Evolutionary conservation across 768 basidiomycete species (phyloP).

Genomic region (Pleurotus djamor): DNA sequence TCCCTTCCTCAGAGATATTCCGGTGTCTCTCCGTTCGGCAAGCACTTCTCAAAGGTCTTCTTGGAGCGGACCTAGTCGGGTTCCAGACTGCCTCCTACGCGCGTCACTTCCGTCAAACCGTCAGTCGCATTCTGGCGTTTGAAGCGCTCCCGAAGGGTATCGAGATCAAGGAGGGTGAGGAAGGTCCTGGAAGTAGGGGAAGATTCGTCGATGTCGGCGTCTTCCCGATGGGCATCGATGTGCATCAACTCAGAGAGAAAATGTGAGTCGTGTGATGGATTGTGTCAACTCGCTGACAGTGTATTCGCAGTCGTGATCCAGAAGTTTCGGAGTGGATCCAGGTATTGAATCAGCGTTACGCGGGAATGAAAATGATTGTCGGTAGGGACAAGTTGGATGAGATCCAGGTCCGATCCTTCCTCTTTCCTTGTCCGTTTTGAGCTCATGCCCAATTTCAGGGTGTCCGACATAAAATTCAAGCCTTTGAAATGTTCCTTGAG

Average conservation of each 20-base stretch:
- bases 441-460: conserved; percentile 34
- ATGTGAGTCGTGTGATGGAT: conserved; percentile 38
- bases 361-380: conserved; percentile 84
- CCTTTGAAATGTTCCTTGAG: conserved; percentile 81
- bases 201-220: conserved; percentile 84
- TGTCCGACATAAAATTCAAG: conserved; percentile 78
- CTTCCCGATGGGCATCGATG: conserved; percentile 92
- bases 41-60: conserved; percentile 79
- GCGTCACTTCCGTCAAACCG: conserved; percentile 84
- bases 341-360: conserved; percentile 76
- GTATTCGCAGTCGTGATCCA: conserved; percentile 50
- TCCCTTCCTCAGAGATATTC: conserved; percentile 95
- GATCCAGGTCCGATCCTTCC: conserved; percentile 47
- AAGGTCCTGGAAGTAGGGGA: conserved; percentile 26
- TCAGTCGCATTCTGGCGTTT: conserved; percentile 72
- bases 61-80: conserved; percentile 91
- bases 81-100: conserved; percentile 89
- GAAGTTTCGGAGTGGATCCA: conserved; percentile 85
- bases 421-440: neutral
- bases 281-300: neutral
- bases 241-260: conserved; percentile 60
- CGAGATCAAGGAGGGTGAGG: conserved; percentile 45
- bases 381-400: conserved; percentile 89
- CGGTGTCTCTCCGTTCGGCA: conserved; percentile 81
- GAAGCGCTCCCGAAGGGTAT: conserved; percentile 87